Conservation (phyloP, 2,329 filamentous ascomycete genomes). For the Alternaria solani region DNA sequence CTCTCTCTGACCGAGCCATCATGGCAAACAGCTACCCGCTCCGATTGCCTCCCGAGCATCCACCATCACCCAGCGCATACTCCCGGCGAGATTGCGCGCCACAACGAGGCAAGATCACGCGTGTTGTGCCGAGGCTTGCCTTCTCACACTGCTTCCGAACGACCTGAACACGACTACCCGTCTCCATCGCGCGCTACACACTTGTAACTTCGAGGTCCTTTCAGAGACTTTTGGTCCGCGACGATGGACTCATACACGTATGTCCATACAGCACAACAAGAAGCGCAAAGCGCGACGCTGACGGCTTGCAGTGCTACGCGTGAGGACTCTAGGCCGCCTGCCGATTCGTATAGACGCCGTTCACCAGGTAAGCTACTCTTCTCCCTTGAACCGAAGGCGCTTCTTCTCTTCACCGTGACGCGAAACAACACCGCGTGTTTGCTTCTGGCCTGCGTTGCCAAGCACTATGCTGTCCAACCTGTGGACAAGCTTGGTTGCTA, state of each 20-base stretch:
- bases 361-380: conserved; percentile 69
- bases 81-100: conserved; percentile 34
- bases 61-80: conserved; percentile 32
- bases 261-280: conserved; percentile 12
- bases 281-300: conserved; percentile 15
- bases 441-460: conserved; percentile 1
- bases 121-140: conserved; percentile 29
- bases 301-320: conserved; percentile 40
- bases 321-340: conserved; percentile 65
- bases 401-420: not conserved
- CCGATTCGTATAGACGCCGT: conserved; percentile 62
- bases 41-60: conserved; percentile 42
- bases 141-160: conserved; percentile 20
- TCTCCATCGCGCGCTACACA: conserved; percentile 4
- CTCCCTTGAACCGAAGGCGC: not conserved
- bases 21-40: conserved; percentile 53
- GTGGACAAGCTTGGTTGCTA: not conserved
- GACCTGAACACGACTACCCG: conserved; percentile 21
- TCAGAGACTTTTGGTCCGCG: not conserved
- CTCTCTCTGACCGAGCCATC: conserved; percentile 52
- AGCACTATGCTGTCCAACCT: not conserved
- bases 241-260: conserved; percentile 52
- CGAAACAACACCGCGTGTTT: not conserved
- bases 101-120: conserved; percentile 23
- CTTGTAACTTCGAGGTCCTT: not conserved